These are phyloP conservation scores for Salix dunnii DNA, from an alignment of 345 rosid species.

Conservation along the genomic window DNA sequence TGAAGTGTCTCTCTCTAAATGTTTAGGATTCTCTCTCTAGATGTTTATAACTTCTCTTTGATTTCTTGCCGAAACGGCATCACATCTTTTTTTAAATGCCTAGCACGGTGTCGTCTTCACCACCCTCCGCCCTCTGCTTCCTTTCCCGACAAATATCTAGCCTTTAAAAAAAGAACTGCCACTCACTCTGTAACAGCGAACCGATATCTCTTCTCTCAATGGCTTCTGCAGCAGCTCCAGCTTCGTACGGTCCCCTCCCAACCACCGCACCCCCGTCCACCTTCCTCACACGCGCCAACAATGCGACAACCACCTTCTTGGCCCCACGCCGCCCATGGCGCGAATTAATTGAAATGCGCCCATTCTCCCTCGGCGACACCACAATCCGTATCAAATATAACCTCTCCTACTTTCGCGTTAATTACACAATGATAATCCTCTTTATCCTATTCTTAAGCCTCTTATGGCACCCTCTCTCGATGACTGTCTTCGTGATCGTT, in stretches of 20 bases:
- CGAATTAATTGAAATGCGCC: conserved; percentile 35
- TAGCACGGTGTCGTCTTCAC: background rate
- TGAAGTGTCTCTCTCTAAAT: background rate
- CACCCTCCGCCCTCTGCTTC: background rate
- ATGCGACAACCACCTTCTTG: conserved; percentile 22
- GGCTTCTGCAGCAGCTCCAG: conserved; percentile 17
- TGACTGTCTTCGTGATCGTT: conserved; percentile 52
- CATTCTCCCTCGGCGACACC: conserved; percentile 47
- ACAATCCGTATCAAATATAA: conserved; percentile 40
- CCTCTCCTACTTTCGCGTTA: conserved; percentile 58
- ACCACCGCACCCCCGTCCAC: conserved; percentile 17
- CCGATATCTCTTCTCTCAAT: conserved; percentile 5
- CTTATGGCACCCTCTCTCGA: conserved; percentile 64
- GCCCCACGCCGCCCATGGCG: conserved; percentile 68
- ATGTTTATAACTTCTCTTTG: background rate
- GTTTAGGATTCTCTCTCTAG: background rate
- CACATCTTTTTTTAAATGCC: background rate
- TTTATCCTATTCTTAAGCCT: conserved; percentile 56
- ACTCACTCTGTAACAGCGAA: background rate
- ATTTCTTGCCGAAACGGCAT: background rate
- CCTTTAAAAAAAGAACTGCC: background rate
- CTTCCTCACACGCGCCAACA: conserved; percentile 30
- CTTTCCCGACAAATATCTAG: background rate
- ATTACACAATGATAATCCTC: conserved; percentile 52
- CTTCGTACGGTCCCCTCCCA: conserved; percentile 18